Evolutionary conservation across 345 rosid species (phyloP), one percentile per base, ranked within the genome.

Genomic region (Streptanthus diversifolius): DNA sequence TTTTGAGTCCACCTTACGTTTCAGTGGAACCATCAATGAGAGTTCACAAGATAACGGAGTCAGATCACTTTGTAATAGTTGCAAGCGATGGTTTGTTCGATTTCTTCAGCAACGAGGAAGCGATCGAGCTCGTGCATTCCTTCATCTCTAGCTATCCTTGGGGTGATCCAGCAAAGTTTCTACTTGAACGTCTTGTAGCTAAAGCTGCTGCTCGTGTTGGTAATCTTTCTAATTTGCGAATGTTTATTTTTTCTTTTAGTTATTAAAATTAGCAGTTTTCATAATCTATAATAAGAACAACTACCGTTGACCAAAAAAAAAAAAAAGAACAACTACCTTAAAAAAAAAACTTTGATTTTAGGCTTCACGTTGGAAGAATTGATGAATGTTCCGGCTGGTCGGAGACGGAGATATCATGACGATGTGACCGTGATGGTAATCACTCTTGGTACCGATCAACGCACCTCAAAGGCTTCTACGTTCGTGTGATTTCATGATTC

Each of bases 381-480:
- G 88, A 82, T 83, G 93, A 91, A 79, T 66, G 74, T 91, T 66
- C 99, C 97, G n/a, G 92, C 91, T 19, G 99, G 99, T 45, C 72
- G 95, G 87, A 87, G 90, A 79, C 81, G 96, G 84, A 91, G 93
- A 77, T 95, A 95, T 76, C 99, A 91, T 24, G 99, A 95, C 32
- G 99, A 95, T 76, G 91, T 95, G 41, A 91, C 99, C 39, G 87
- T 91, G 10, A 85, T 95, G 18, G 90, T 91, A 65, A 82, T 95
- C 75, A 85, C 90, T 41, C 92, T 91, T 3, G 96, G 99, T 70
- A 78, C 87, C 0, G 86, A 88, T 72, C 91, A 90, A 62, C 91
- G 99, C 55, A 87, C 95, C 4, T 74, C 90, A 14, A 91, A 87
- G 82, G 99, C 99, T 60, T 95, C 99, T 21, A 95, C 92, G 9